These are phyloP conservation scores for Diaporthe sp. DNA, from an alignment of 2,329 filamentous ascomycete genomes.

Conservation along the genomic window DNA sequence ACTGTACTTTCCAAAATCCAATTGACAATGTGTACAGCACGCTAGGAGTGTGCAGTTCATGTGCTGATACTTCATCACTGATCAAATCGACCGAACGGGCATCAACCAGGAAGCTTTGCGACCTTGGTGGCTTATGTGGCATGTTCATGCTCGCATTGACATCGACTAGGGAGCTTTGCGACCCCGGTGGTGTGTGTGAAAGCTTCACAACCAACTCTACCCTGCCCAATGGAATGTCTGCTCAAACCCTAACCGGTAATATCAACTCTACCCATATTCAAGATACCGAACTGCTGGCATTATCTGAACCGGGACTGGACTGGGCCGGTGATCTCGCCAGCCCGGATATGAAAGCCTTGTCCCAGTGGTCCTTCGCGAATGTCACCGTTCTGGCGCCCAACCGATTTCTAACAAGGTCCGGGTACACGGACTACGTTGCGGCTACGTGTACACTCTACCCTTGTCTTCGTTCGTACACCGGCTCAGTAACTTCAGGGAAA, in stretches of 20 bases:
- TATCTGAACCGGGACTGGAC: not conserved
- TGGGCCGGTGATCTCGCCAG: not conserved
- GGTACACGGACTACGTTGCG: not conserved
- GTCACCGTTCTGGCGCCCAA: not conserved
- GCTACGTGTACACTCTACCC: not conserved
- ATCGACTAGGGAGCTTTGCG: no score
- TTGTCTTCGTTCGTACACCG: not conserved
- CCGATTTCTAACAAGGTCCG: not conserved
- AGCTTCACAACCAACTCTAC: not conserved
- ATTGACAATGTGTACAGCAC: not conserved
- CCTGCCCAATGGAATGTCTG: not conserved
- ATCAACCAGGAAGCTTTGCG: no score
- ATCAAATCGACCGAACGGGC: not conserved
- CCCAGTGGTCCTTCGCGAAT: not conserved
- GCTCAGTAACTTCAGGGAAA: not conserved
- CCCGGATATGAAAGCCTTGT: not conserved
- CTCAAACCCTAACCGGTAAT: not conserved
- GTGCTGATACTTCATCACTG: not conserved
- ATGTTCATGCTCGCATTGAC: no score
- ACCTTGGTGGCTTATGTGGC: no score
- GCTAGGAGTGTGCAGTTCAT: not conserved
- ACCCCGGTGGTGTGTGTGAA: no score
- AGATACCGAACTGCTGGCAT: not conserved
- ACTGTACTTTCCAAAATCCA: not conserved
- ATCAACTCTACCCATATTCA: fast-evolving